These are phyloP conservation scores for Paecilomyces sp. DNA, from an alignment of 2,329 filamentous ascomycete species.

Conservation along the genomic window DNA sequence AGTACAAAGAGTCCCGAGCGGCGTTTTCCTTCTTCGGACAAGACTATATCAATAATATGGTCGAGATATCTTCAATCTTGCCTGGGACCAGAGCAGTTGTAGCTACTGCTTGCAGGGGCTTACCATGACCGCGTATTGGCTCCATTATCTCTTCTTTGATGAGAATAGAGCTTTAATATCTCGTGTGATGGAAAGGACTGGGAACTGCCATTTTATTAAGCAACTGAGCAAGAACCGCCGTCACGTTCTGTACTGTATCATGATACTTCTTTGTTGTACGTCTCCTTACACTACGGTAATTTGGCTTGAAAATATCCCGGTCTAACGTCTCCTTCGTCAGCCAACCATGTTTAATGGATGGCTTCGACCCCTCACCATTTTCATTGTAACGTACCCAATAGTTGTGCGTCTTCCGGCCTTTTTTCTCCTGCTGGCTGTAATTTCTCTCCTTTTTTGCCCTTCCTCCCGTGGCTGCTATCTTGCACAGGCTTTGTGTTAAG, in stretches of 20 bases:
- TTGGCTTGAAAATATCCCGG: conserved; percentile 15
- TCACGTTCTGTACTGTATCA: not conserved
- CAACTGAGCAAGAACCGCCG: not conserved
- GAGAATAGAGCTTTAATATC: not conserved
- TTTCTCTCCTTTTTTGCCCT: conserved; percentile 4
- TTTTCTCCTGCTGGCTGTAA: conserved; percentile 12
- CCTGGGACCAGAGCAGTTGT: not conserved
- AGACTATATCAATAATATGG: not conserved
- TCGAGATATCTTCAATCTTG: not conserved
- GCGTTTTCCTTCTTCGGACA: not conserved
- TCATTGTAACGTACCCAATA: conserved; percentile 11
- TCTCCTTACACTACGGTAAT: not conserved
- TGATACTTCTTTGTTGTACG: not conserved
- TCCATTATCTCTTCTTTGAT: not conserved
- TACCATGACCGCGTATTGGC: not conserved
- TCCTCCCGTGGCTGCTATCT: not conserved
- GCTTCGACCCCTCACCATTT: conserved; percentile 15
- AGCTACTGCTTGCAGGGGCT: not conserved
- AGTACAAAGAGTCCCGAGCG: not conserved
- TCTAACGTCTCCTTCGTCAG: conserved; percentile 17
- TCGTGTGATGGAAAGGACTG: not conserved
- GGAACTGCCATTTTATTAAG: not conserved
- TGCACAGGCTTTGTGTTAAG: not conserved
- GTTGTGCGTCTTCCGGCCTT: conserved; percentile 7
- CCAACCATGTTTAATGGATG: conserved; percentile 19